Evolutionary conservation across 257 asterid genomes (phyloP).

Genomic region (Cordia subcordata): DNA sequence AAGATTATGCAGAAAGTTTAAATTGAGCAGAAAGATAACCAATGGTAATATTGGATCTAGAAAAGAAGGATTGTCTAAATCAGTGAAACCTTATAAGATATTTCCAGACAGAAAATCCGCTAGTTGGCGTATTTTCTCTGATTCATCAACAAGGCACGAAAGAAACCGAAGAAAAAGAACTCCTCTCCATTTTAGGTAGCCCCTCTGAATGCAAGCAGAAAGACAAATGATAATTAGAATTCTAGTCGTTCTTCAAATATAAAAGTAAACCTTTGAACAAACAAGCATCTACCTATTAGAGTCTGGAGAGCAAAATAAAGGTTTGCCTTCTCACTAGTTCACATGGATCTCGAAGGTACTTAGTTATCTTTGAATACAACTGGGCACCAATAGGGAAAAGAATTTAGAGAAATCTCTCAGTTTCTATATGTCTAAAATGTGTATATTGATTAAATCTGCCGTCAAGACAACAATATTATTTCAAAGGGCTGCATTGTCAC

Average conservation of each 20-base stretch:
- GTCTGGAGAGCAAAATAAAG: conserved; percentile 79
- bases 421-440: neutral
- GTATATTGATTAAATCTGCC: conserved; percentile 42
- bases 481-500: conserved; percentile 79
- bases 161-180: conserved; percentile 88
- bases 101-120: conserved; percentile 91
- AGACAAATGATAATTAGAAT: no score
- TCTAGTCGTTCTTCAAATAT: neutral
- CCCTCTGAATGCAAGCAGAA: conserved; percentile 56
- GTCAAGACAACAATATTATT: conserved; percentile 80
- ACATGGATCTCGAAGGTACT: conserved; percentile 84
- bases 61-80: conserved; percentile 10
- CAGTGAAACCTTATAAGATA: conserved; percentile 68
- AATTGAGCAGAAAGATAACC: conserved; percentile 3
- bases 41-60: conserved; percentile 1
- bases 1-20: conserved; percentile 1
- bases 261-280: neutral
- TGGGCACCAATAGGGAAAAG: conserved; percentile 19
- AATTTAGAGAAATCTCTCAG: conserved; percentile 12
- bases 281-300: conserved; percentile 56
- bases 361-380: conserved; percentile 84
- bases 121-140: conserved; percentile 69
- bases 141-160: conserved; percentile 81
- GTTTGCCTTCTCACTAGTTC: conserved; percentile 93
- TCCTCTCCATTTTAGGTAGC: conserved; percentile 95